Evolutionary conservation across 352 stramenopile species (phyloP).

Genomic region (Plasmopara viticola): DNA sequence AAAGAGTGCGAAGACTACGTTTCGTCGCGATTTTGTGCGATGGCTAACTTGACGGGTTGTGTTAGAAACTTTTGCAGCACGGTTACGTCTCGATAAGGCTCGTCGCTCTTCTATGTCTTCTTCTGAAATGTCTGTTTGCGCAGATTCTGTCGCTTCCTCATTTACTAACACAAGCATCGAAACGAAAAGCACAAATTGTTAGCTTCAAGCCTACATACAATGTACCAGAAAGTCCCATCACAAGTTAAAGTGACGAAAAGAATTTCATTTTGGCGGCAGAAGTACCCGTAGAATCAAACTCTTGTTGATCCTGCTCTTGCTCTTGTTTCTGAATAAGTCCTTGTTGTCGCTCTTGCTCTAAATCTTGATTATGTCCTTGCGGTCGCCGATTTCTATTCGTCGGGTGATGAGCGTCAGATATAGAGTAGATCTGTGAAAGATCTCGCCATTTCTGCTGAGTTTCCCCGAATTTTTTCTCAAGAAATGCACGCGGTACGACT

Average conservation of each 20-base stretch:
- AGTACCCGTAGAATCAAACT: slow-evolving; percentile 5
- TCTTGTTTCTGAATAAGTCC: slow-evolving; percentile 10
- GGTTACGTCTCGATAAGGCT: slow-evolving; percentile 11
- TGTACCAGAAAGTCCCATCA: slow-evolving; percentile 22
- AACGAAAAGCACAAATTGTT: not conserved
- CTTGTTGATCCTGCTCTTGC: slow-evolving; percentile 8
- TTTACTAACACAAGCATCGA: slow-evolving; percentile 8
- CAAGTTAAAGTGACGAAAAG: slow-evolving; percentile 6
- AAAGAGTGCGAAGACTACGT: slow-evolving; percentile 5
- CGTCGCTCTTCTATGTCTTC: slow-evolving; percentile 5
- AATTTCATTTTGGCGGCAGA: not conserved
- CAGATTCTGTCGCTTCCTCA: slow-evolving; percentile 9
- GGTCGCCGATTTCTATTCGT: not conserved
- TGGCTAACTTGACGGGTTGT: slow-evolving; percentile 11
- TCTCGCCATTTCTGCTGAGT: slow-evolving; percentile 29
- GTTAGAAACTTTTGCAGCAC: slow-evolving; percentile 10
- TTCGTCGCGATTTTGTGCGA: slow-evolving; percentile 1
- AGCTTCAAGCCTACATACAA: slow-evolving; percentile 14
- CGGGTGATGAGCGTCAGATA: slow-evolving; percentile 6
- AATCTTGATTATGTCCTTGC: not conserved
- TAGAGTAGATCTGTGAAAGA: slow-evolving; percentile 28
- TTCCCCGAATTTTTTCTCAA: slow-evolving; percentile 28
- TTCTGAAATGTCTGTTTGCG: slow-evolving; percentile 16
- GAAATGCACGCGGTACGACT: slow-evolving; percentile 19
- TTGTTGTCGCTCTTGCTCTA: not conserved